Evolutionary conservation across 306 rosid species (phyloP), one percentile per base, ranked within the genome.

Genomic region (Vachellia pachyceras): DNA sequence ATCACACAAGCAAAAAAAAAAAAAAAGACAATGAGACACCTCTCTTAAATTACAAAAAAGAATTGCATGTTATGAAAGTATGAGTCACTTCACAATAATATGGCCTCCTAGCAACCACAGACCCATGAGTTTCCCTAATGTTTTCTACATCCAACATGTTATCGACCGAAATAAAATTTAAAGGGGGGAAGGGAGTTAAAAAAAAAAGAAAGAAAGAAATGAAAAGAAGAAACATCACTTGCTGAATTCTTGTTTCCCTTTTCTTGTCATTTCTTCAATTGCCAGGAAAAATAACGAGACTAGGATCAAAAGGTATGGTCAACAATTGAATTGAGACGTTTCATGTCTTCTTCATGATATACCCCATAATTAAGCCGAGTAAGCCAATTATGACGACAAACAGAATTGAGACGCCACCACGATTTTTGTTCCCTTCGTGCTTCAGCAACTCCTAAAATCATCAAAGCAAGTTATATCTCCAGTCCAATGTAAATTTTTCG

Each of bases 351-450:
- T 87, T 94, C 90, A 91, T 63, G 83, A 93, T 73, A 82, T 88
- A 94, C 50, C 98, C 98, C 88, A 94, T 81, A 77, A 88, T 82
- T 75, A 89, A 33, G 87, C 97, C 97, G 60, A 94, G 52, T 69
- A 94, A 78, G 81, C 97, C 94, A 3, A 94, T 58, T 41, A 91
- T 68, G 83, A 89, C 46, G 80, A 91, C 91, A 10, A 89, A 7
- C 82, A 89, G 47, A 79, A 91, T 75, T 5, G 97, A 91, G 73
- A 89, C 80, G 12, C 99, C 97, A 41, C 95, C 91, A n/a, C 73
- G 77, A 70, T 29, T 93, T 89, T 86, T 91, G 80, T 80, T 81
- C 82, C 88, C 80, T 74, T 87, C 92, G 9, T 89, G 91, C 89
- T 81, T 93, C 92, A 95, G 87, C 61, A 91, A 88, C 49, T 93